Evolutionary conservation across 495 filamentous ascomycete species (phyloP).

Genomic region (Letharia lupina): DNA sequence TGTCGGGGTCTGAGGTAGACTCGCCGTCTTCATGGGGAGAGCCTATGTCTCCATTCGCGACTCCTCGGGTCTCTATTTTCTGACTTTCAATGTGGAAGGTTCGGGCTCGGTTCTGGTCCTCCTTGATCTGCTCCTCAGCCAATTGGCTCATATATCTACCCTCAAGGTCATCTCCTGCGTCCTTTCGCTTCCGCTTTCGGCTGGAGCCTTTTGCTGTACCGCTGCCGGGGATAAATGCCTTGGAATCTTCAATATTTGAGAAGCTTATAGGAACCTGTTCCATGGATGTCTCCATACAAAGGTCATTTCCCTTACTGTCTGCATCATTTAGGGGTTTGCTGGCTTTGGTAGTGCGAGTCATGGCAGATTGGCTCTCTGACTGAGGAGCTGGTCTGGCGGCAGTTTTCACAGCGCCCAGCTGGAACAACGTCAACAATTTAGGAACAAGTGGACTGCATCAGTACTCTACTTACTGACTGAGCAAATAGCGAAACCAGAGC

Average conservation of each 20-base stretch:
- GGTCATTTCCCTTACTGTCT: not conserved
- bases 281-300: not conserved
- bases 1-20: constrained; percentile 13
- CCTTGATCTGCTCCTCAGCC: constrained; percentile 48
- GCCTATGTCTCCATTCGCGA: not conserved
- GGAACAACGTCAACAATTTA: not conserved
- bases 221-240: not conserved
- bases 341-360: not conserved
- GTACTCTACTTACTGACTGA: constrained; percentile 3
- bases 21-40: constrained; percentile 26
- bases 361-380: not conserved
- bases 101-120: constrained; percentile 35
- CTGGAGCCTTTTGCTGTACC: constrained; percentile 28
- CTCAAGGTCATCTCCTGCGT: constrained; percentile 69
- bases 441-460: not conserved
- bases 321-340: not conserved
- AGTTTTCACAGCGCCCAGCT: constrained; percentile 18
- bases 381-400: not conserved
- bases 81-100: constrained; percentile 11
- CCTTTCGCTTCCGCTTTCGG: constrained; percentile 69
- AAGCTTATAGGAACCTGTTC: not conserved
- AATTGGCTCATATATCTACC: constrained; percentile 71
- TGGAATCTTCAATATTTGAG: not conserved
- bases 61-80: constrained; percentile 10
- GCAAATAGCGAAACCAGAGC: constrained; percentile 71